Conservation (phyloP, 2,329 filamentous ascomycete genomes). For the Venturia carpophila region DNA sequence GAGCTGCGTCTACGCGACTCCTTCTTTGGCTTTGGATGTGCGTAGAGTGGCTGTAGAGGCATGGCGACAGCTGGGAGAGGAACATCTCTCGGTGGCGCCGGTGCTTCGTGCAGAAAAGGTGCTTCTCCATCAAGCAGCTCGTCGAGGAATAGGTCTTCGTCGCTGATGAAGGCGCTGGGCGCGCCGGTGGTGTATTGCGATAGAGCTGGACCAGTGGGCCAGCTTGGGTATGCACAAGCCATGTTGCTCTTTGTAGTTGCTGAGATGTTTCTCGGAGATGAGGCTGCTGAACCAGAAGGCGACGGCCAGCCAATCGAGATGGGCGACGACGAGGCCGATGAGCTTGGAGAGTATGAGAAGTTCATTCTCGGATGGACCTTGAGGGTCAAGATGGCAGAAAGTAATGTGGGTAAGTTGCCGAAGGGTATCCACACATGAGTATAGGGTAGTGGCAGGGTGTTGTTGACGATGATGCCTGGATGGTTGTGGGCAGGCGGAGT, state of each 20-base stretch:
- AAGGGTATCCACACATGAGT: slow-evolving; percentile 7
- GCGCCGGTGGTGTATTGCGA: slow-evolving; percentile 27
- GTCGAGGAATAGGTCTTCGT: slow-evolving; percentile 35
- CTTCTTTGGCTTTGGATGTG: slow-evolving; percentile 34
- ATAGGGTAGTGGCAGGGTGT: not conserved
- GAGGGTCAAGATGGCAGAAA: not conserved
- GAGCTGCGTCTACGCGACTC: slow-evolving; percentile 34
- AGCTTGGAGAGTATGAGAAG: slow-evolving; percentile 14
- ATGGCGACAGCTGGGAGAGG: slow-evolving; percentile 25
- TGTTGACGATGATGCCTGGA: not conserved
- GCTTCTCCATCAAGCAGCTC: slow-evolving; percentile 25
- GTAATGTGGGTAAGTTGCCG: not conserved
- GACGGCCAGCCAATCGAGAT: slow-evolving; percentile 18
- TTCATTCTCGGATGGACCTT: slow-evolving; percentile 6
- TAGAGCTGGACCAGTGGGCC: slow-evolving; percentile 33
- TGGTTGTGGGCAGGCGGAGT: slow-evolving; percentile 7
- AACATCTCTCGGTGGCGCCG: slow-evolving; percentile 32
- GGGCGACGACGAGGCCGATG: slow-evolving; percentile 17
- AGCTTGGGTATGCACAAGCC: slow-evolving; percentile 34
- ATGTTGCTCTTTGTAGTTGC: slow-evolving; percentile 15
- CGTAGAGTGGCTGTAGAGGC: slow-evolving; percentile 33
- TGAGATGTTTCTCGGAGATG: slow-evolving; percentile 3
- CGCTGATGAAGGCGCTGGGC: slow-evolving; percentile 35
- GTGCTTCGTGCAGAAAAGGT: slow-evolving; percentile 33
- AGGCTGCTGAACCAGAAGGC: slow-evolving; percentile 1